phyloP scores from a whole-genome alignment of 306 rosid species.

The Echinosophora koreensis region DNA sequence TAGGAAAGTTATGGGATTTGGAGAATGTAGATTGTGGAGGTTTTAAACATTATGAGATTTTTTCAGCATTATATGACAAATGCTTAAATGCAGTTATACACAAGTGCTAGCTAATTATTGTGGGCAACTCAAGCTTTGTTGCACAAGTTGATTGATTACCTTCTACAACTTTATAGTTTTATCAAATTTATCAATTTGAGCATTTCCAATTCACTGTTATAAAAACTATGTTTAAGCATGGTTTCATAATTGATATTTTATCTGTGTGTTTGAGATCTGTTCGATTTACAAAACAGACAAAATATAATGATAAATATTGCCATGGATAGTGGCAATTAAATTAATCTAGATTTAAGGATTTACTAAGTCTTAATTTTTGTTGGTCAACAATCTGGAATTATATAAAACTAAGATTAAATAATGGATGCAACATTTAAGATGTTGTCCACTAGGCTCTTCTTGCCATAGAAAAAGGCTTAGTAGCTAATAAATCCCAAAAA shows the following conservation, averaged over 20 bases:
- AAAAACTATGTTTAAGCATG: no score
- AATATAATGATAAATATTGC: not conserved
- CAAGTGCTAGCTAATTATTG: not conserved
- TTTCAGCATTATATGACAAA: slow-evolving; percentile 25
- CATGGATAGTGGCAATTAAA: slow-evolving; percentile 28
- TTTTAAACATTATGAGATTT: slow-evolving; percentile 10
- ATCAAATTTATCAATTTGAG: not conserved
- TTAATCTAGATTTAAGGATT: slow-evolving; percentile 25
- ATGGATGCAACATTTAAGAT: slow-evolving; percentile 2
- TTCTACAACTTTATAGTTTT: not conserved
- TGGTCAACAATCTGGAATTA: slow-evolving; percentile 3
- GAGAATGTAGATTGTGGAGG: slow-evolving; percentile 23
- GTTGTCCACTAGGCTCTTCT: slow-evolving; percentile 15
- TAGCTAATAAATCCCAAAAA: not conserved
- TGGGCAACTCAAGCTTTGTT: not conserved
- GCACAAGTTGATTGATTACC: slow-evolving; percentile 12
- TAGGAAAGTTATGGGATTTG: slow-evolving; percentile 13
- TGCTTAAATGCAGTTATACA: slow-evolving; percentile 12
- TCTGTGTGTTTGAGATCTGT: not conserved
- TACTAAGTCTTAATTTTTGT: slow-evolving; percentile 26
- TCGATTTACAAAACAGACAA: not conserved
- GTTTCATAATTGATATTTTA: slow-evolving; percentile 16
- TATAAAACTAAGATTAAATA: not conserved
- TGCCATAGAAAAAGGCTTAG: not conserved
- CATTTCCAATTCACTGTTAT: not conserved